phyloP scores from a whole-genome alignment of 257 asterid species.

The Schizonepeta tenuifolia region DNA sequence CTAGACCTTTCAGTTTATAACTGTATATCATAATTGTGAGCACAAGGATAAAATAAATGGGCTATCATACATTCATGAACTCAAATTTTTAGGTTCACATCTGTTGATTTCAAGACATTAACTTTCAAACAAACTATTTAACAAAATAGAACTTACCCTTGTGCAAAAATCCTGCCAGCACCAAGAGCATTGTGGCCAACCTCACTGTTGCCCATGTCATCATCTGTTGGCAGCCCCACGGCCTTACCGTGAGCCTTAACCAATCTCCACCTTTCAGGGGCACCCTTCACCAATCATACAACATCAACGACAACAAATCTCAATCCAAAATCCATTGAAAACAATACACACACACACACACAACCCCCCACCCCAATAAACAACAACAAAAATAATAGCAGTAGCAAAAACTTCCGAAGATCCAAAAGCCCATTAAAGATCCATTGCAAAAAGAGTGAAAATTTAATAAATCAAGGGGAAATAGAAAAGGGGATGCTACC shows the following conservation, averaged over 20 bases:
- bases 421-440: conserved; percentile 7
- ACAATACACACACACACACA: background rate
- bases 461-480: no score
- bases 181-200: conserved; percentile 99
- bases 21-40: background rate
- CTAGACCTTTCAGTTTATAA: background rate
- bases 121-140: conserved; percentile 6
- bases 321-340: conserved; percentile 8
- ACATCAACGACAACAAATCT: conserved; percentile 28
- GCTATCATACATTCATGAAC: background rate
- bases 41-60: background rate
- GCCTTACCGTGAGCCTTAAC: conserved; percentile 94
- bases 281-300: conserved; percentile 63
- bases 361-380: no score
- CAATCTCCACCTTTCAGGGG: conserved; percentile 96
- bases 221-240: conserved; percentile 95
- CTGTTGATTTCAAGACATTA: background rate
- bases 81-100: background rate
- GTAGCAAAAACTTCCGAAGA: background rate
- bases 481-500: conserved; percentile 37
- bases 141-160: conserved; percentile 64
- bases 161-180: conserved; percentile 96
- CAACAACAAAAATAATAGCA: background rate
- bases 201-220: conserved; percentile 99
- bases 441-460: background rate